Evolutionary conservation across 2,329 filamentous ascomycete genomes (phyloP).

Genomic region (Curvularia lunata): DNA sequence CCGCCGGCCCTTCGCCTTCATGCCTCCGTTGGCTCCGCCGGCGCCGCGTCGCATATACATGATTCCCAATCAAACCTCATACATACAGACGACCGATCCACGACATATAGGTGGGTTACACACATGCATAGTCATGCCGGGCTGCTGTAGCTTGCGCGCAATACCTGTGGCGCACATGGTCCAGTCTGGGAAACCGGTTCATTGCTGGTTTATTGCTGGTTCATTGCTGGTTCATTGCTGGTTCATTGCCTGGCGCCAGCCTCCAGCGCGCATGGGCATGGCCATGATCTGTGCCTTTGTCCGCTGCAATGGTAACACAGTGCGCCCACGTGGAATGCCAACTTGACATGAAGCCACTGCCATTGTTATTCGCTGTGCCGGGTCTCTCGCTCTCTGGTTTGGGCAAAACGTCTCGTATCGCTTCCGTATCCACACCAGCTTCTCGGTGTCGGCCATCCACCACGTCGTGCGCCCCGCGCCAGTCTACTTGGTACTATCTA

Average conservation of each 20-base stretch:
- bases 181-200: slow-evolving; percentile 18
- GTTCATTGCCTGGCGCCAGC: slow-evolving; percentile 13
- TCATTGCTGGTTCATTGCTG: no score
- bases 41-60: slow-evolving; percentile 3
- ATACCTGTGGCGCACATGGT: slow-evolving; percentile 9
- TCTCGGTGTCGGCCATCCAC: slow-evolving; percentile 13
- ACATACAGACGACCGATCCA: not conserved
- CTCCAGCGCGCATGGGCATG: slow-evolving; percentile 20
- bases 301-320: slow-evolving; percentile 27
- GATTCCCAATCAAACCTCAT: not conserved
- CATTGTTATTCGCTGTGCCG: slow-evolving; percentile 10
- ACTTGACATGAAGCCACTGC: slow-evolving; percentile 15
- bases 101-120: slow-evolving; percentile 1
- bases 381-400: slow-evolving; percentile 25
- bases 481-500: slow-evolving; percentile 21
- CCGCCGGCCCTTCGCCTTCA: not conserved
- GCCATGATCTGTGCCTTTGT: slow-evolving; percentile 22
- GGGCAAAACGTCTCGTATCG: slow-evolving; percentile 19
- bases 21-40: no score
- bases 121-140: not conserved
- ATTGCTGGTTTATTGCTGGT: no score
- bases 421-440: slow-evolving; percentile 13
- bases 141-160: slow-evolving; percentile 1
- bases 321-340: slow-evolving; percentile 37
- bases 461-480: not conserved